Evolutionary conservation across 352 stramenopile species (phyloP), one percentile per base, ranked within the genome.

Genomic region (Pythium grandisporangium): DNA sequence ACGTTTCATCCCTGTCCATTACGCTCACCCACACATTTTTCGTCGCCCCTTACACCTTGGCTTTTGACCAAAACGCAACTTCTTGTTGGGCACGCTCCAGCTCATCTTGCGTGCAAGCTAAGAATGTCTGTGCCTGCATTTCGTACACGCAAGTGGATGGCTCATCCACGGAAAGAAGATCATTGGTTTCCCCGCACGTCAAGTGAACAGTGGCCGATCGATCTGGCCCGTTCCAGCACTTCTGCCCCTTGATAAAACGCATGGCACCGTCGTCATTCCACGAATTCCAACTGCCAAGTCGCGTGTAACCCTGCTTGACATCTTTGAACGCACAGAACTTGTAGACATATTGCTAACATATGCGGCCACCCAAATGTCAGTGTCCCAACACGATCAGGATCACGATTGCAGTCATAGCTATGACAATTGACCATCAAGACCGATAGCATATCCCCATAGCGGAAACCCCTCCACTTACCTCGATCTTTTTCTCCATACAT

Each of bases 121-220:
- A 51, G 21, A 70, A 70, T 36, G 78, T 77, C 22, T 51, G 70
- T 56, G 96, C 72, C 21, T 52, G 45, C 59, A 97, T 91, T 17
- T 93, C 74, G 56, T 98, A 98, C 22, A 84, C 55, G 53, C 91
- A 98, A 2, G 86, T 98, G 37, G 89, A 84, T 16, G 90, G 89
- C 59, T 98, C 91, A 30, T 96, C 81, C 0, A 96, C 84, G n/a
- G 66, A 77, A 8, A 95, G 13, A 38, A 98, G 71, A 37, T 86
- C 81, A 20, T 88, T 79, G 10, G 81, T 66, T 0, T 62, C 40
- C 3, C 84, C 86, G 51, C 91, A 97, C 24, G 74, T 75, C 16
- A 97, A 55, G 17, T 63, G 45, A 14, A 95, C 80, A 3, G 66
- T 54, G 4, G 88, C 77, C 16, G 70, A 84, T 53, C 92, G 70